Base-by-base conservation (phyloP, 2,329 filamentous ascomycete species). In the Aureobasidium sp. region DNA sequence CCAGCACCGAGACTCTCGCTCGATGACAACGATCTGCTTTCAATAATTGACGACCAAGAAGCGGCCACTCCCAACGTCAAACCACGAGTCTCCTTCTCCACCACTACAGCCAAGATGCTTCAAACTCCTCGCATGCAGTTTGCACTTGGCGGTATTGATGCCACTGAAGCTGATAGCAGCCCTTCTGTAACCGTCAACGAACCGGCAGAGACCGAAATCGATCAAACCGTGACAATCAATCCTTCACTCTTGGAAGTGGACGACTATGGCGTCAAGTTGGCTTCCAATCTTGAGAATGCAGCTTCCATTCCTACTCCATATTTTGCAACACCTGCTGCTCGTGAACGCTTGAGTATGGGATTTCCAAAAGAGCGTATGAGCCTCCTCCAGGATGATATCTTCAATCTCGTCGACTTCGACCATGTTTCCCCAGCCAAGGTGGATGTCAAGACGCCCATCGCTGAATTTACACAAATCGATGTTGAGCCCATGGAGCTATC, bases 121-220 rank as follows among this genome's bases (percentile, higher is more conserved):
- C 51, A 61, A 23, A 66, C 64, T 37, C 64, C 64, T 15, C 60
- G 62, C 37, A 66, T 66, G 64, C 50, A 55, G 27, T 65, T 63
- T 37, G 57, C 57, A 42, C 47, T 61, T 6, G 57, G 57, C 26
- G 46, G 57, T 44, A 7, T 27, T 23, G 57, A 52, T 23, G 17
- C 37, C 10, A 27, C 26, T 23, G 37, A 46, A 23, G 26, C 50
- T 15, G 27, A 61, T 36, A 20, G 44, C 17, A 61, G 46, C 10
- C 57, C 57, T 15, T 51, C 46, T n/a, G 32, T 52, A 6, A 44
- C 26, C 1, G n/a, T 27, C 4, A 44, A 34, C 12, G 27, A 61
- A 13, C 37, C 26, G 2, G 26, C 10, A 3, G 27, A 52, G 5
- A n/a, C 7, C 3, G 36, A 50, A 10, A 17, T 23, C 5, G 57